Evolutionary conservation across 2,329 filamentous ascomycete species (phyloP).

Genomic region (Clarireedia homoeocarpa): DNA sequence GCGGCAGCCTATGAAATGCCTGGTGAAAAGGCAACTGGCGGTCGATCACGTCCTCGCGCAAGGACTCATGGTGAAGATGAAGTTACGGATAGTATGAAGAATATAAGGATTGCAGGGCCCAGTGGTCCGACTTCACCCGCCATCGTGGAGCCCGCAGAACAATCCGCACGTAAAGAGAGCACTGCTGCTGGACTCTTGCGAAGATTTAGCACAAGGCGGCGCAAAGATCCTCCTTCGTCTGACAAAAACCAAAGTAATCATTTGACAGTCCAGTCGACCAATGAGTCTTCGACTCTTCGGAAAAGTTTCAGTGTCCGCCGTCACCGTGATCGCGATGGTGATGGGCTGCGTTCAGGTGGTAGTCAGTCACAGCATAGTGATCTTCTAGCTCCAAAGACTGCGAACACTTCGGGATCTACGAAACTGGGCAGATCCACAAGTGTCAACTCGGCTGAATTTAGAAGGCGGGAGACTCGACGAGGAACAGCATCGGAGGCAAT

Average conservation of each 20-base stretch:
- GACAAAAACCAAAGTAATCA: slow-evolving; percentile 47
- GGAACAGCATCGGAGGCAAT: slow-evolving; percentile 47
- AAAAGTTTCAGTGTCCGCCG: slow-evolving; percentile 84
- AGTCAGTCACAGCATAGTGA: slow-evolving; percentile 70
- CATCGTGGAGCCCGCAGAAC: slow-evolving; percentile 48
- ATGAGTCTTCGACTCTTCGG: slow-evolving; percentile 59
- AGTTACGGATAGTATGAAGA: slow-evolving; percentile 63
- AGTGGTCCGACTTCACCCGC: slow-evolving; percentile 39
- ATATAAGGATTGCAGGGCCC: slow-evolving; percentile 47
- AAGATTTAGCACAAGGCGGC: slow-evolving; percentile 81
- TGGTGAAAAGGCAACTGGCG: slow-evolving; percentile 79
- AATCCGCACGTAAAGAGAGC: slow-evolving; percentile 75
- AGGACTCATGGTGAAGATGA: slow-evolving; percentile 95
- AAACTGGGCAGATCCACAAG: slow-evolving; percentile 82
- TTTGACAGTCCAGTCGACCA: slow-evolving; percentile 72
- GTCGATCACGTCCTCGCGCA: slow-evolving; percentile 74
- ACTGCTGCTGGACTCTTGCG: slow-evolving; percentile 76
- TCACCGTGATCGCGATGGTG: slow-evolving; percentile 42
- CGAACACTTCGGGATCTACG: slow-evolving; percentile 50
- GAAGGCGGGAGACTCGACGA: slow-evolving; percentile 53
- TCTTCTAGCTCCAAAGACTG: slow-evolving; percentile 56
- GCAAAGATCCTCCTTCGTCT: slow-evolving; percentile 49
- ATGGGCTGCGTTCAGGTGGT: slow-evolving; percentile 47
- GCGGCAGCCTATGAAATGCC: slow-evolving; percentile 77
- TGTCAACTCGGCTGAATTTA: slow-evolving; percentile 79